A percentile compares a stretch with the other conserved stretches of the same genome.
These are phyloP conservation scores for Entomophthora muscae DNA, from an alignment of 371 early-diverging fungal species.

Conservation along the genomic window DNA sequence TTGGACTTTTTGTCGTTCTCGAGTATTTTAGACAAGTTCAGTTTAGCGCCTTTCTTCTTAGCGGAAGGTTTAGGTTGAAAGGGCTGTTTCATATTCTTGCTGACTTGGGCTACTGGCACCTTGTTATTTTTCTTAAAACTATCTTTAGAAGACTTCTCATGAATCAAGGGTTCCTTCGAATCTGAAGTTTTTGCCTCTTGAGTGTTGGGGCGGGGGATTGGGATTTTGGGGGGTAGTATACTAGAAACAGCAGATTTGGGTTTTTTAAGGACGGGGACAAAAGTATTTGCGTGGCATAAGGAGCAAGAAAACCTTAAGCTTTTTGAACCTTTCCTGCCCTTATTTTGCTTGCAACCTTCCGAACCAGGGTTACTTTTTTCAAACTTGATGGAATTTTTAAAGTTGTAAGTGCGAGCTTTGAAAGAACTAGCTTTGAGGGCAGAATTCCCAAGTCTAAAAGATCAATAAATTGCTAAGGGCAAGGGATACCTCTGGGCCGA, in stretches of 20 bases:
- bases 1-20: not conserved
- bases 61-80: not conserved
- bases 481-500: not conserved
- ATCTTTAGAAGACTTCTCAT: not conserved
- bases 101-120: not conserved
- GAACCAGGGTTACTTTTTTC: not conserved
- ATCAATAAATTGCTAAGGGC: not conserved
- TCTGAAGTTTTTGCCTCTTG: not conserved
- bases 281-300: not conserved
- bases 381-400: not conserved
- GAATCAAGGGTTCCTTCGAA: not conserved
- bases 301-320: not conserved
- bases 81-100: not conserved
- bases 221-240: too few relatives aligned
- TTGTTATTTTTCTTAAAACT: not conserved
- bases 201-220: not conserved
- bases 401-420: not conserved
- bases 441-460: not conserved
- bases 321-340: not conserved
- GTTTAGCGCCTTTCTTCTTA: not conserved
- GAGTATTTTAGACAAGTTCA: conserved; percentile 1
- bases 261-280: not conserved
- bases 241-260: too few relatives aligned
- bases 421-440: not conserved
- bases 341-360: not conserved